A percentile compares a stretch with the other conserved stretches of the same genome.
Evolutionary conservation across 2,329 filamentous ascomycete genomes (phyloP).

Genomic region (Exophiala phaeomuriformis): DNA sequence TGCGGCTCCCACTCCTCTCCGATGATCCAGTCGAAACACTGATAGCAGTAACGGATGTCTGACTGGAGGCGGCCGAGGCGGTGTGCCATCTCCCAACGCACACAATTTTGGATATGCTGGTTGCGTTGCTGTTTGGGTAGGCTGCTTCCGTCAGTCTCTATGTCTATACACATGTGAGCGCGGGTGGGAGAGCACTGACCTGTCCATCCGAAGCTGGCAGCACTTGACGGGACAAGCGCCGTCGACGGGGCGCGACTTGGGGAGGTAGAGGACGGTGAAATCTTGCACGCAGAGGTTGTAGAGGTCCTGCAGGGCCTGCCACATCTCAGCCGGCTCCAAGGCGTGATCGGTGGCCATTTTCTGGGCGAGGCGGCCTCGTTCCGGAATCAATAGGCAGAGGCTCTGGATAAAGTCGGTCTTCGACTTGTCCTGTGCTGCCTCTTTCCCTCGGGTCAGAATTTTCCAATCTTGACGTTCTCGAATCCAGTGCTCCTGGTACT

Average conservation of each 20-base stretch:
- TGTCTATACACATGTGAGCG: background rate
- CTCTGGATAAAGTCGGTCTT: no score
- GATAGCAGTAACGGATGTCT: no score
- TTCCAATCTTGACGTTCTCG: constrained; percentile 16
- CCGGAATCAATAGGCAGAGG: no score
- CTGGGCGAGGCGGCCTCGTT: no score
- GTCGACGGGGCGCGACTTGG: constrained; percentile 1
- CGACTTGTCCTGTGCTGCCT: constrained; percentile 8
- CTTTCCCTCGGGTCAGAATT: constrained; percentile 14
- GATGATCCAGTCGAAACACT: no score
- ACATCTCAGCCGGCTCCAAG: no score
- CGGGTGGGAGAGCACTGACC: background rate
- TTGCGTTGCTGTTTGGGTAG: constrained; percentile 13
- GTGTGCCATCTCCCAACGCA: no score
- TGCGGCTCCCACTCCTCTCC: no score
- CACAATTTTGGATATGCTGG: no score
- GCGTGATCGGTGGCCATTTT: no score
- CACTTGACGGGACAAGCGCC: constrained; percentile 5
- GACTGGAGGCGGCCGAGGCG: no score
- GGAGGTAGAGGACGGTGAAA: constrained; percentile 10
- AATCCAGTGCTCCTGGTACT: constrained; percentile 18
- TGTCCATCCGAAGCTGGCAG: constrained; percentile 2
- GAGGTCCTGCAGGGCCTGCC: no score
- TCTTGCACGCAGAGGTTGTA: constrained; percentile 10
- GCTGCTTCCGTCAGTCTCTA: constrained; percentile 3